Base-by-base conservation (phyloP, 352 stramenopile species). In the Phytophthora parvispora region DNA sequence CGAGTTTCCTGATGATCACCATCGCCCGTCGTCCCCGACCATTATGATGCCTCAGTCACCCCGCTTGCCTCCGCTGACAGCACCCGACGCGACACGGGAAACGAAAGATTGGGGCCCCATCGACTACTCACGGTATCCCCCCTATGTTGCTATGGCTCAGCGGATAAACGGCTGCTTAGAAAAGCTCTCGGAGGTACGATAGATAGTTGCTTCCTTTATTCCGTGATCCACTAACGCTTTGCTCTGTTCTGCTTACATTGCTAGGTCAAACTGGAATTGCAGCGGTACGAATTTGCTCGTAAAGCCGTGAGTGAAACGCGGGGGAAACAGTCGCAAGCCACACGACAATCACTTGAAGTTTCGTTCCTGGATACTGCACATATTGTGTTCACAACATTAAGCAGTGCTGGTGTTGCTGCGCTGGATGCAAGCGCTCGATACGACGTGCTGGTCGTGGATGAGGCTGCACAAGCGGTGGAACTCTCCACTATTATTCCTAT, bases 371-470 rank as follows among this genome's bases (percentile, higher is more conserved):
- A 98, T 69, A 96, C 88, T 36, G 93, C 93, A 9, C 92, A 98
- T 43, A 94, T 98, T 43, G 89, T 98, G 3, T 98, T 98, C 48
- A 98, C 92, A 13, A 98, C 94, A 2, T 75, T 98, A 12, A 97
- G 91, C 65, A 97, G 89, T 54, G 91, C 90, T 9, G 94, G 92
- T 50, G 86, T 95, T 60, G 80, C 84, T 42, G 87, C 90, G 8
- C 70, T 97, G 18, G 87, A 97, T 70, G 87, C 86, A 13, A 93
- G 84, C 43, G 78, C 75, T 18, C 78, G 85, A 31, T 96, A 94
- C 43, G 90, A 97, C 38, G 87, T 96, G 4, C 63, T 97, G 22
- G 90, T 97, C 29, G 85, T 97, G 52, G 90, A 97, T 47, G 90
- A 97, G 87, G 88, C 88, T 28, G 90, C 90, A 5, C 90, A 97